These are phyloP conservation scores for Endocarpon pusillum DNA, from an alignment of 495 filamentous ascomycete species.

Conservation along the genomic window DNA sequence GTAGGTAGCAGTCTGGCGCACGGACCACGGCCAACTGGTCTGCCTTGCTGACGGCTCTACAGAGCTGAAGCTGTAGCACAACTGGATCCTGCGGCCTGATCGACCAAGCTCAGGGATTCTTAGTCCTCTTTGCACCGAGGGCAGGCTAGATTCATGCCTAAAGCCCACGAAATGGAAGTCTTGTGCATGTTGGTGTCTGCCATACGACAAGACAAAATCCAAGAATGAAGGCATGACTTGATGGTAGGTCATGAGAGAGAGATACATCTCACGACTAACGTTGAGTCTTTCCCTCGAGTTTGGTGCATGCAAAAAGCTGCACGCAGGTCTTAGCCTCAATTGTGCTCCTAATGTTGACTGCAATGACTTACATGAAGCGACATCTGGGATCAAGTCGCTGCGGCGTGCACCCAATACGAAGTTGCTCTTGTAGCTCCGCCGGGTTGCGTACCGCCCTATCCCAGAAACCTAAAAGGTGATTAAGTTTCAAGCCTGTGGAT, in stretches of 20 bases:
- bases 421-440: no score
- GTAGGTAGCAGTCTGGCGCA: conserved; percentile 23
- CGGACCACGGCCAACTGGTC: conserved; percentile 22
- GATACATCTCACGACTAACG: conserved; percentile 19
- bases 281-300: conserved; percentile 14
- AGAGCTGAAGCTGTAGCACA: conserved; percentile 28
- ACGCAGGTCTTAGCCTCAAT: conserved; percentile 17
- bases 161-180: conserved; percentile 18
- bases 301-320: conserved; percentile 20
- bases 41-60: conserved; percentile 17
- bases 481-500: no score
- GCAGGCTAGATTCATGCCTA: conserved; percentile 7
- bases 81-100: conserved; percentile 20
- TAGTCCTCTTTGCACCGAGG: conserved; percentile 5
- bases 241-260: conserved; percentile 19
- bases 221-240: conserved; percentile 27
- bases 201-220: conserved; percentile 26
- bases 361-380: no score
- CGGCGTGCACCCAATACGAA: no score
- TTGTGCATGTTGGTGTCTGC: conserved; percentile 19
- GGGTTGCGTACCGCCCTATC: no score
- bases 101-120: conserved; percentile 20
- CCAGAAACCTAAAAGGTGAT: no score
- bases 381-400: no score
- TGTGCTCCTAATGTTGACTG: no score